A percentile compares a stretch with the other conserved stretches of the same genome.
These are phyloP conservation scores for Setaria italica DNA, from an alignment of 202 grass and related monocot genomes.

Conservation along the genomic window DNA sequence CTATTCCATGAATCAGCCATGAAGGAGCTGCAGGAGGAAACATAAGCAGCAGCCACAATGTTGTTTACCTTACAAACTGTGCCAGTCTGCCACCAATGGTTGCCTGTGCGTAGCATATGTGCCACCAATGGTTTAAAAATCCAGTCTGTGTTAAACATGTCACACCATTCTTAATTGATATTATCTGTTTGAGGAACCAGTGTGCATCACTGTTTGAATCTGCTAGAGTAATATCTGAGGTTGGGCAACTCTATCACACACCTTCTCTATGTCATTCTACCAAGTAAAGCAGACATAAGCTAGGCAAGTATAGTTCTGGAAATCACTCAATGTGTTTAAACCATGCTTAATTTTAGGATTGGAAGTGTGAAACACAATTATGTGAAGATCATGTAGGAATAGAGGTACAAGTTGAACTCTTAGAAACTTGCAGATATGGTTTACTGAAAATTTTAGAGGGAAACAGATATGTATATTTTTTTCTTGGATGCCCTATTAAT, in stretches of 20 bases:
- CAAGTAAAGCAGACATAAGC: constrained; percentile 19
- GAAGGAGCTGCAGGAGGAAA: not conserved
- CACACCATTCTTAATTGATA: not conserved
- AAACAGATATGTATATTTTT: not conserved
- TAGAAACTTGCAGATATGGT: not conserved
- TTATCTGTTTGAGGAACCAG: not conserved
- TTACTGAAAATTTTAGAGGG: not conserved
- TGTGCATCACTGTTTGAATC: not conserved
- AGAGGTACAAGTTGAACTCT: not conserved
- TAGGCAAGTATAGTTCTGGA: not conserved
- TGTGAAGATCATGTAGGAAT: not conserved
- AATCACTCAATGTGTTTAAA: not conserved
- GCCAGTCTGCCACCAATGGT: not conserved
- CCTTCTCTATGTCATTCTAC: not conserved
- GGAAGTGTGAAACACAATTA: not conserved
- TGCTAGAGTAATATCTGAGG: constrained; percentile 18
- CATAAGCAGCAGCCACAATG: not conserved
- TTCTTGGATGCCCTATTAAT: not conserved
- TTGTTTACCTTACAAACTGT: not conserved
- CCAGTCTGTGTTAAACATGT: not conserved
- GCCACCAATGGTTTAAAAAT: too few relatives aligned
- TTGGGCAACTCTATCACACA: not conserved
- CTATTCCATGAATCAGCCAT: not conserved
- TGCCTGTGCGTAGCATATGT: not conserved
- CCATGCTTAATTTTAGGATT: constrained; percentile 11